Evolutionary conservation across 176 grass and related monocot species (phyloP), one percentile per base, ranked within the genome.

Genomic region (Ensete glaucum): DNA sequence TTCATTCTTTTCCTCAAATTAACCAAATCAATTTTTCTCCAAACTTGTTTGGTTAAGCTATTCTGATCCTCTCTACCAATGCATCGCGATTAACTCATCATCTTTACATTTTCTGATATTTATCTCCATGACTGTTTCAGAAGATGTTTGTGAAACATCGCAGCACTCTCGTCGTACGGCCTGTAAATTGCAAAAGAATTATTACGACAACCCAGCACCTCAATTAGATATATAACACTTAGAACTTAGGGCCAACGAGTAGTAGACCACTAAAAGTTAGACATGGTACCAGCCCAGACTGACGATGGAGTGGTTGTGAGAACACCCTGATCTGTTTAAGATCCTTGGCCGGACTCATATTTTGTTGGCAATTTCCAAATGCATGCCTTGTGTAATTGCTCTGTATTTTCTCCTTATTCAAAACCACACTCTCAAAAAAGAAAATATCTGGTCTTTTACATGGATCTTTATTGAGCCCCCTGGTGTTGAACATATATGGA

Each of bases 41-140:
- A 48, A 17, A 67, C 14, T 66, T 48, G 22, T 50, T 9, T 8
- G 19, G 11, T 59, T 2, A 15, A 60, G 15, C 7, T 49, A 15
- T 23, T 53, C 34, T 51, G 23, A 15, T 51, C 1, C 19, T 79
- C 16, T 56, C 82, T 91, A 94, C 1, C 79, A 82, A 71, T 81
- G 82, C 88, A 94, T 91, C 0, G 91, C 78, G 2, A 99, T 94
- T 77, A 94, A 71, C 85, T 99, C 95, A 79, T 73, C 85, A n/a
- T 89, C 91, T 85, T 84, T 85, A 68, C 95, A 99, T 85, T 88
- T 90, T 71, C 88, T 91, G 81, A 99, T 88, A 75, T 75, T 62
- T 84, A 99, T 75, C 25, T 84, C 83, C 86, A 91, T 83, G 67
- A 67, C 60, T 49, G 48, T 81, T 51, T 85, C 80, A 68, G 78